A percentile compares a stretch with the other conserved stretches of the same genome.
phyloP scores from a whole-genome alignment of 2,329 filamentous ascomycete species.

The Neocucurbitaria cava region DNA sequence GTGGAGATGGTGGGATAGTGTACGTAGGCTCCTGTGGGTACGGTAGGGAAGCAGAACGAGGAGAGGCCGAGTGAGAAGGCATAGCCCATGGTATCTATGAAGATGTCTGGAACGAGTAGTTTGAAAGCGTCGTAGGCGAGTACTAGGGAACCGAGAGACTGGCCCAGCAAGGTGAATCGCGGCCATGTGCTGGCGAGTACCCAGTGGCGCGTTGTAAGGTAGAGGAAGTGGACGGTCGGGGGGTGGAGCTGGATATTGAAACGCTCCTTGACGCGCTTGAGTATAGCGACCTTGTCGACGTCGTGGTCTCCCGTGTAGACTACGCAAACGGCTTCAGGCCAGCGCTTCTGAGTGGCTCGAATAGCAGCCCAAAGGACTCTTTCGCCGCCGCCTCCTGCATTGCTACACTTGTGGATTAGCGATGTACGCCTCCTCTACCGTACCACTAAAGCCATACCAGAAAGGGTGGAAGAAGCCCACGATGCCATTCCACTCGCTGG shows the following conservation, averaged over 20 bases:
- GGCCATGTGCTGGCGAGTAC: conserved; percentile 89
- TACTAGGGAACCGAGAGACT: conserved; percentile 83
- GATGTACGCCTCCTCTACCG: neutral
- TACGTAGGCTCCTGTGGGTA: conserved; percentile 91
- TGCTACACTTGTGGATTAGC: conserved; percentile 61
- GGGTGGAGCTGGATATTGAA: conserved; percentile 93
- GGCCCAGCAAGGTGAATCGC: conserved; percentile 90
- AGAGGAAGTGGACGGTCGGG: conserved; percentile 85
- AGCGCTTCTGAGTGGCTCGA: conserved; percentile 84
- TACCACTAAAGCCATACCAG: conserved; percentile 65
- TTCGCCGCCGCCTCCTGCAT: conserved; percentile 95
- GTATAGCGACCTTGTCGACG: conserved; percentile 78
- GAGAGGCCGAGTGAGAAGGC: conserved; percentile 85
- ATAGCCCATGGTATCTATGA: conserved; percentile 98
- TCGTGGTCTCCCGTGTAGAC: conserved; percentile 97
- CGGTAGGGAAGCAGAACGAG: conserved; percentile 78
- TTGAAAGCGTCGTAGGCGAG: conserved; percentile 92
- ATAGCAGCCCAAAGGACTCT: conserved; percentile 96
- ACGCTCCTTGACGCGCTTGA: conserved; percentile 76
- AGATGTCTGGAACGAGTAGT: conserved; percentile 90
- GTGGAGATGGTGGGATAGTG: conserved; percentile 99
- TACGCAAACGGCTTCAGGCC: conserved; percentile 86
- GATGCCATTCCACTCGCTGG: conserved; percentile 78
- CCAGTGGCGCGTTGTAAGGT: conserved; percentile 85
- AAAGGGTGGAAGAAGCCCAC: conserved; percentile 98